Base-by-base conservation (phyloP, 2,329 filamentous ascomycete species). In the Chaetomiaceae sp. region DNA sequence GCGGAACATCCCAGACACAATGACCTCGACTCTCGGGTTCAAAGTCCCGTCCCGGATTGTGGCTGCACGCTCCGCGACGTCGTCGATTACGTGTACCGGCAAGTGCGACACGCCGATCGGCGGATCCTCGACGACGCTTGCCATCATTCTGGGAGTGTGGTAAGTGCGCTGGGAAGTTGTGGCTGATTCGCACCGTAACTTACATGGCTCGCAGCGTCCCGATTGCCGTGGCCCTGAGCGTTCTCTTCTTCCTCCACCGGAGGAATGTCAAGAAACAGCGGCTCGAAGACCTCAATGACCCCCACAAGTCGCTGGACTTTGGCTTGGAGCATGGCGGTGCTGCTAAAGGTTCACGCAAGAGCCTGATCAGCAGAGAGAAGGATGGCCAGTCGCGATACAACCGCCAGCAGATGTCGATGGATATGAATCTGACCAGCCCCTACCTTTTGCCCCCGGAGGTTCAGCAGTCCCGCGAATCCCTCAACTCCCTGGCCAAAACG, bases 231-330 rank as follows among this genome's bases (percentile, higher is more conserved):
- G 85, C 88, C 19, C 68, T 87, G 1, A 66, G 83, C 44, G 80
- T 90, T 1, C 74, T 96, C 36, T 65, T 91, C 59, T 86, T 84
- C 65, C 79, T 99, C 33, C 91, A 96, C 67, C 83, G 89, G 48
- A 81, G 89, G 68, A 87, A 90, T 64, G 72, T 88, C 36, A 83
- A 80, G 67, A 90, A 83, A 64, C 77, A 90, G 59, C 76, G 77
- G 51, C 73, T 78, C 54, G 94, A 99, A 72, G 94, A 99, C 72
- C 78, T 80, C 17, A 83, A 87, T 58, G 91, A 96, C 69, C 89
- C 89, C 61, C 89, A 95, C 71, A 91, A 87, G 66, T 94, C 90
- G 0, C 79, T 97, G 66, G 94, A 99, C 69, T 99, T 96, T 67
- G 94, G 94, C 33, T 72, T 96, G 66, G 89, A 73, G 34, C 72